Conservation (phyloP, 495 filamentous ascomycete species). For the Hamigera avellanea region DNA sequence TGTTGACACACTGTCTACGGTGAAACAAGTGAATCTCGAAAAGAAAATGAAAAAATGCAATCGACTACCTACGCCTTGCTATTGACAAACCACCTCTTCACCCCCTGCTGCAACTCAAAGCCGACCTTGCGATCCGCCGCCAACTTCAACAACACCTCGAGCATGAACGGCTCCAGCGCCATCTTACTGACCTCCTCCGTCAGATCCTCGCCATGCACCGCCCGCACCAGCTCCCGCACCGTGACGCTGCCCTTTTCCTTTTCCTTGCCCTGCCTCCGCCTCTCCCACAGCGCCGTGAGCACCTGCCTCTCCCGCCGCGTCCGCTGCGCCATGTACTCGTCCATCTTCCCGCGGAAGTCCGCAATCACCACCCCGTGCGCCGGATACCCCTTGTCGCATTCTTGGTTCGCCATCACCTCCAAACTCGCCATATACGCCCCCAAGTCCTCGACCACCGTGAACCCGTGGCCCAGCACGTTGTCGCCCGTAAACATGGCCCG, state of each 20-base stretch:
- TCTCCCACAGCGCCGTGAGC: conserved; percentile 13
- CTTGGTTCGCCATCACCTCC: conserved; percentile 15
- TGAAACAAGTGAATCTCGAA: too few relatives aligned
- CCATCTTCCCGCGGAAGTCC: conserved; percentile 22
- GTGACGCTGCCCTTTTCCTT: conserved; percentile 19
- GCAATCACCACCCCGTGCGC: conserved; percentile 28
- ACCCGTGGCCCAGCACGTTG: conserved; percentile 41
- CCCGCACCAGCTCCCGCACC: conserved; percentile 22
- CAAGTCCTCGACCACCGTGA: conserved; percentile 25
- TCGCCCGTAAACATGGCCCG: conserved; percentile 80
- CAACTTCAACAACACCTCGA: conserved; percentile 36
- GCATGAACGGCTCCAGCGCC: conserved; percentile 35
- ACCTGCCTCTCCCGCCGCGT: conserved; percentile 23
- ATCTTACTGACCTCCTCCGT: conserved; percentile 14
- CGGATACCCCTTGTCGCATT: conserved; percentile 25
- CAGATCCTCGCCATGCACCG: conserved; percentile 24
- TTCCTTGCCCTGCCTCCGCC: conserved; percentile 2
- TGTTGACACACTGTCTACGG: too few relatives aligned
- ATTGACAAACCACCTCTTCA: conserved; percentile 32
- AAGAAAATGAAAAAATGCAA: too few relatives aligned
- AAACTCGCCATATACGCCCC: conserved; percentile 25
- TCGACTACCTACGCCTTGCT: too few relatives aligned
- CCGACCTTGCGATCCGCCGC: conserved; percentile 37
- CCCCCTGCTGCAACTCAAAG: conserved; percentile 25
- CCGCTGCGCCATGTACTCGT: conserved; percentile 20